A percentile compares a stretch with the other conserved stretches of the same genome.
phyloP scores from a whole-genome alignment of 2,329 filamentous ascomycete genomes.

The Microdochium trichocladiopsis region DNA sequence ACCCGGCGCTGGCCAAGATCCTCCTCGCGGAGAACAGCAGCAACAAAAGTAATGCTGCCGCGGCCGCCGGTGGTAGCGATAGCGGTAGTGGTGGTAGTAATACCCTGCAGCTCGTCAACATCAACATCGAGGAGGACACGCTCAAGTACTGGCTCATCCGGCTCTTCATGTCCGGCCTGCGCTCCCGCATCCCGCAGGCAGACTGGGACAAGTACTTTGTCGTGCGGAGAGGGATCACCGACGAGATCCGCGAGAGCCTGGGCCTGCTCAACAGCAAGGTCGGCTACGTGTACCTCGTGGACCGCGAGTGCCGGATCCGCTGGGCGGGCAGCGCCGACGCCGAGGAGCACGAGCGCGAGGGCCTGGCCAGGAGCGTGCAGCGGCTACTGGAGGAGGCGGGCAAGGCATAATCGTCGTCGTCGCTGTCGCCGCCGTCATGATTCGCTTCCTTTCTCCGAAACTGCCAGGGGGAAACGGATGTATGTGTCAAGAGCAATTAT shows the following conservation, averaged over 20 bases:
- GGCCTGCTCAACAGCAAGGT: constrained; percentile 83
- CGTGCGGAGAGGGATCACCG: constrained; percentile 49
- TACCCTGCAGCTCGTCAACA: constrained; percentile 67
- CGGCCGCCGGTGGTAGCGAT: constrained; percentile 25
- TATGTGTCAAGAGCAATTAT: no score
- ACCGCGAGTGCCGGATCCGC: constrained; percentile 79
- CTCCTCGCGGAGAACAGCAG: no score
- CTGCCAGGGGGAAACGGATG: no score
- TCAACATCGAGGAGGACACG: constrained; percentile 82
- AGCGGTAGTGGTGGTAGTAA: constrained; percentile 19
- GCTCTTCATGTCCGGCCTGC: constrained; percentile 47
- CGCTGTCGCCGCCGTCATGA: no score
- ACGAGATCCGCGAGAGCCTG: constrained; percentile 55
- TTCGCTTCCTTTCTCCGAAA: no score
- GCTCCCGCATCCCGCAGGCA: constrained; percentile 38
- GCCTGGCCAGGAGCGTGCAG: constrained; percentile 57
- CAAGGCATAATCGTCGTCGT: no score
- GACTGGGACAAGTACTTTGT: constrained; percentile 58
- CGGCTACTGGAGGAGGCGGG: constrained; percentile 52
- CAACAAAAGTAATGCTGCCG: no score
- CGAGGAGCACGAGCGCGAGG: constrained; percentile 57
- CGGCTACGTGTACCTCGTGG: constrained; percentile 88
- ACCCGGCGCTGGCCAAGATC: constrained; percentile 61
- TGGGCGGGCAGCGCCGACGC: constrained; percentile 83
- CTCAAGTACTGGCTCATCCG: constrained; percentile 55